Base-by-base conservation (phyloP, 2,329 filamentous ascomycete genomes). In the Neopestalotiopsis rosae region DNA sequence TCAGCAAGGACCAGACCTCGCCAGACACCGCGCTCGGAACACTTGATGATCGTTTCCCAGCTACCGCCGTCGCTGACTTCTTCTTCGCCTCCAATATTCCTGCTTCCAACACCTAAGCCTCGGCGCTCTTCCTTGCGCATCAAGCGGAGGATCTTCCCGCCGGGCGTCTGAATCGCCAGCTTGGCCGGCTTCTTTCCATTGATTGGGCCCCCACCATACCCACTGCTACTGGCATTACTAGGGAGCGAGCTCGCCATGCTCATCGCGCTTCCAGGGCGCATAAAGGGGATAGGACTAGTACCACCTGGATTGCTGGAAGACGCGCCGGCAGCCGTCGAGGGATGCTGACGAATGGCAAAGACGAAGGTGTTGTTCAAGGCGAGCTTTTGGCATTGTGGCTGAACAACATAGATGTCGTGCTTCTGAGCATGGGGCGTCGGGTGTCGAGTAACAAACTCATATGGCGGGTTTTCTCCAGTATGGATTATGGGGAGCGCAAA, bases 321-420 rank as follows among this genome's bases (percentile, higher is more conserved):
- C 32, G 80, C 83, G 6, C 67, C 68, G 68, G 66, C 70, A 66
- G 69, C 76, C 0, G 80, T 70, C 0, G 94, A 92, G 0, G 95
- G 93, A 78, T 99, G 95, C 77, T 99, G 96, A 61, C 96, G 93
- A 70, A 99, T 92, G 66, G 93, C 93, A 80, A 99, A 99, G 34
- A 99, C 95, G 77, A 98, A 99, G 0, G 96, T 99, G 79, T 99
- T 98, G 84, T 98, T 98, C 68, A 97, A 86, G 1, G 94, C 95
- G 34, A 99, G 85, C 32, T 91, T 90, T 72, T 92, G 88, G 79
- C 96, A 99, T 80, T 99, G 97, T 1, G 97, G 96, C 78, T 98
- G 96, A 59, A 95, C 93, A 71, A 99, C 93, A 80, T 99, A 99
- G 69, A 99, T 91, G 78, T 99, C 96, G 80, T 99, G 95, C 57